phyloP scores from a whole-genome alignment of 495 filamentous ascomycete species.

The Friedmanniomyces simplex region DNA sequence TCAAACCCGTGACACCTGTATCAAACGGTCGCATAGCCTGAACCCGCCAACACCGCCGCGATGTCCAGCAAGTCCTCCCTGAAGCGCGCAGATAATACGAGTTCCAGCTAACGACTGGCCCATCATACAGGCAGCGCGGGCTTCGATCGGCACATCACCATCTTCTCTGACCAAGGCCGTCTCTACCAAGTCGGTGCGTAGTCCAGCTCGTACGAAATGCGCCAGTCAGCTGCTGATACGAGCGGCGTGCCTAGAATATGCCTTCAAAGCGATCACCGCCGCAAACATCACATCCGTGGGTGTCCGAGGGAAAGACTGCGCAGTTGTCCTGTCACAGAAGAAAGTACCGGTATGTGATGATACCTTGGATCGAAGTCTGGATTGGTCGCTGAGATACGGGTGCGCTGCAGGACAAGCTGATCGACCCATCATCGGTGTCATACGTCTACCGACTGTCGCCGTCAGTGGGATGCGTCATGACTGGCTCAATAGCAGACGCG shows the following conservation, averaged over 20 bases:
- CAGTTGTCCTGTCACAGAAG: slow-evolving; percentile 96
- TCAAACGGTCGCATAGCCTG: not conserved
- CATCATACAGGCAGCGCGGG: slow-evolving; percentile 68
- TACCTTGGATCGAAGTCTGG: slow-evolving; percentile 2
- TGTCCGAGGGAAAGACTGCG: slow-evolving; percentile 89
- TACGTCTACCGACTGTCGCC: slow-evolving; percentile 96
- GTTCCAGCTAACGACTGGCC: slow-evolving; percentile 3
- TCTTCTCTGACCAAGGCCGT: slow-evolving; percentile 97
- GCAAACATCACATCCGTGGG: slow-evolving; percentile 98
- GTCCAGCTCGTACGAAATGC: not conserved
- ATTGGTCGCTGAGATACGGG: not conserved
- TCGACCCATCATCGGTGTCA: slow-evolving; percentile 92
- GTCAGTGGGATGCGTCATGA: slow-evolving; percentile 96
- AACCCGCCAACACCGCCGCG: not conserved
- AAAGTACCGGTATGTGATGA: slow-evolving; percentile 80
- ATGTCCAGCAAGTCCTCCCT: slow-evolving; percentile 3
- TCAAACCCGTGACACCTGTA: no score
- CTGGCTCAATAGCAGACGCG: slow-evolving; percentile 95
- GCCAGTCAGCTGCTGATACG: not conserved
- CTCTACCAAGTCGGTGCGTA: slow-evolving; percentile 98
- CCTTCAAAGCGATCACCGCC: slow-evolving; percentile 98
- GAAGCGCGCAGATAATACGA: not conserved
- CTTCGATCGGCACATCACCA: slow-evolving; percentile 97
- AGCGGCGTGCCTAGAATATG: slow-evolving; percentile 65
- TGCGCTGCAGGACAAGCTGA: slow-evolving; percentile 79